A percentile compares a stretch with the other conserved stretches of the same genome.
phyloP scores from a whole-genome alignment of 2,329 filamentous ascomycete genomes.

The Chaetomium globosum region DNA sequence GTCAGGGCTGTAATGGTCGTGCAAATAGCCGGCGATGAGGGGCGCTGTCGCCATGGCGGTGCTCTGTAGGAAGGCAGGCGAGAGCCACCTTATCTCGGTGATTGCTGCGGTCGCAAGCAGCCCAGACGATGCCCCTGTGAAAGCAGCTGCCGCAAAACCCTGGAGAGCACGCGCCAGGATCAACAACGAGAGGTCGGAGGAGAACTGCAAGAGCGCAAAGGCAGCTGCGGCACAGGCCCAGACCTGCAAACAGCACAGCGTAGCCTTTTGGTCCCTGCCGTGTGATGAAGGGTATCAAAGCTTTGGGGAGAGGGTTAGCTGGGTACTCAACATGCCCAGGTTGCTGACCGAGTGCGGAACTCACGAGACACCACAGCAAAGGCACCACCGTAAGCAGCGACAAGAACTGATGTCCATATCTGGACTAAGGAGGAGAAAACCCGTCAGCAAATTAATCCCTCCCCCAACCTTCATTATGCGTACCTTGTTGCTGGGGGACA shows the following conservation, averaged over 20 bases:
- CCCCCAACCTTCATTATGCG: too few relatives aligned
- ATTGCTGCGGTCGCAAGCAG: conserved; percentile 24
- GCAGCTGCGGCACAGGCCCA: conserved; percentile 28
- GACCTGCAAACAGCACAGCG: conserved; percentile 29
- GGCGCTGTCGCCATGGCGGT: conserved; percentile 32
- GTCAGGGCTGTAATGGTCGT: conserved; percentile 23
- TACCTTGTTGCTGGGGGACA: conserved; percentile 30
- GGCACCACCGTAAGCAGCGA: conserved; percentile 35
- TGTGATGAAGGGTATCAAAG: conserved; percentile 32
- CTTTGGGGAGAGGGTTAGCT: conserved; percentile 21
- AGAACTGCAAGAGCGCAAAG: conserved; percentile 31
- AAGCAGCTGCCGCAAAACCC: conserved; percentile 31
- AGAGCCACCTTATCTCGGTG: conserved; percentile 18
- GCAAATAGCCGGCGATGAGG: conserved; percentile 25
- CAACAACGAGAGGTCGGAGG: conserved; percentile 22
- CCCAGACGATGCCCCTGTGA: conserved; percentile 29
- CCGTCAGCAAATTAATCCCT: background rate
- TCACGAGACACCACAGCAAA: conserved; percentile 34
- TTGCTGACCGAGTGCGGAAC: conserved; percentile 7
- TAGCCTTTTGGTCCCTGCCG: conserved; percentile 22
- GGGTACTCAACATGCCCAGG: too few relatives aligned
- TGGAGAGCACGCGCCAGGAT: conserved; percentile 34
- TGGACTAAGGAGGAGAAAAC: conserved; percentile 25
- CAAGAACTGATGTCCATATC: conserved; percentile 35
- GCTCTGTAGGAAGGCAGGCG: conserved; percentile 32